These are phyloP conservation scores for Aspergillus spinulosporus DNA, from an alignment of 2,329 filamentous ascomycete genomes.

Conservation along the genomic window DNA sequence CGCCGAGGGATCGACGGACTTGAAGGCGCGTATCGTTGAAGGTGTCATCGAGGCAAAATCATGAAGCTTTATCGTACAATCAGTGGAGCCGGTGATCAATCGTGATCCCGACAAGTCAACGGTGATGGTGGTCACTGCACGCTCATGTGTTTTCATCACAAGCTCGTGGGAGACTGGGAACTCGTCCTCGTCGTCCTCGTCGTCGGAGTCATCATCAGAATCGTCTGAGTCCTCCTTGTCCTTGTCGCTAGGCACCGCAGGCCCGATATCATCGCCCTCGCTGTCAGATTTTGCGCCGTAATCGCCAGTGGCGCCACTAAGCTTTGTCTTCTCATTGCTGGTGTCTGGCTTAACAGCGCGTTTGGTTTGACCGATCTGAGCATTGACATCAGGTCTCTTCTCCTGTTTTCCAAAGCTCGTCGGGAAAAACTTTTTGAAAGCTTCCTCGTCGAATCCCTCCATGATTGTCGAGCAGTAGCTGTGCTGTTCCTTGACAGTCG, in stretches of 20 bases:
- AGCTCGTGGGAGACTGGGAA: slow-evolving; percentile 93
- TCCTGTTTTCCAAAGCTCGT: slow-evolving; percentile 81
- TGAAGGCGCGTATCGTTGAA: slow-evolving; percentile 90
- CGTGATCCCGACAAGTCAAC: slow-evolving; percentile 82
- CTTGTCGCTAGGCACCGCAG: slow-evolving; percentile 24
- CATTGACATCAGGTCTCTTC: slow-evolving; percentile 69
- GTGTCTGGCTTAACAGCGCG: slow-evolving; percentile 47
- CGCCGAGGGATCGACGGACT: slow-evolving; percentile 81
- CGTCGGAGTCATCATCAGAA: slow-evolving; percentile 49
- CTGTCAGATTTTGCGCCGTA: slow-evolving; percentile 26
- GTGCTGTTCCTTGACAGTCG: not conserved
- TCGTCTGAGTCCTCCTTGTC: slow-evolving; percentile 37
- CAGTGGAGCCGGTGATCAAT: slow-evolving; percentile 84
- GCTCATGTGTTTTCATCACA: slow-evolving; percentile 86
- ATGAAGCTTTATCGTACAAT: slow-evolving; percentile 88
- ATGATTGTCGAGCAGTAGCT: slow-evolving; percentile 27
- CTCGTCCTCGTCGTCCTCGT: slow-evolving; percentile 82
- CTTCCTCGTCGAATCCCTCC: slow-evolving; percentile 49
- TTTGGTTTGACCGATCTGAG: slow-evolving; percentile 78
- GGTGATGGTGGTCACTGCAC: slow-evolving; percentile 78
- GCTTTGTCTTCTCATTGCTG: slow-evolving; percentile 28
- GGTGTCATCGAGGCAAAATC: slow-evolving; percentile 96
- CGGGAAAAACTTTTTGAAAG: slow-evolving; percentile 65
- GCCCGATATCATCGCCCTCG: slow-evolving; percentile 14
- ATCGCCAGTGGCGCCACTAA: slow-evolving; percentile 26